phyloP scores from a whole-genome alignment of 352 stramenopile species.

The Globisporangium sylvaticum region DNA sequence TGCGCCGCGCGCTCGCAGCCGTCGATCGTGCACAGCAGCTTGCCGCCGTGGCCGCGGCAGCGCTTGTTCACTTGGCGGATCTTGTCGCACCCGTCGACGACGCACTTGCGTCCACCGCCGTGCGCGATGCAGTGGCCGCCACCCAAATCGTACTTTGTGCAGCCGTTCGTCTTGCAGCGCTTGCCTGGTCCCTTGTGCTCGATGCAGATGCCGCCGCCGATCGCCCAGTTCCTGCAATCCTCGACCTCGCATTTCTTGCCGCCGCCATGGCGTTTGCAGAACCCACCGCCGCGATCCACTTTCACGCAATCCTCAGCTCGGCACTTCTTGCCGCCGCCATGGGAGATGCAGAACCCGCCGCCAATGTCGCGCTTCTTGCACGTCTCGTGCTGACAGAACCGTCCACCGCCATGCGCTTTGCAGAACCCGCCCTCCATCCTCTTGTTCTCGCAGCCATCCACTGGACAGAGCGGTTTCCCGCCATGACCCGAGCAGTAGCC shows the following conservation, averaged over 20 bases:
- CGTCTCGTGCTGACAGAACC: conserved; percentile 65
- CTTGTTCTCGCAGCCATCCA: conserved; percentile 79
- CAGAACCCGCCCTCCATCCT: conserved; percentile 85
- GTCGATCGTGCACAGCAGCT: conserved; percentile 70
- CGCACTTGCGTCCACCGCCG: conserved; percentile 77
- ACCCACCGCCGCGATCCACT: conserved; percentile 75
- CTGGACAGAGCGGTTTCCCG: conserved; percentile 69
- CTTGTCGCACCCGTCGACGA: conserved; percentile 81
- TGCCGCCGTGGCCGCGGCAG: conserved; percentile 77
- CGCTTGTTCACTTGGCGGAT: conserved; percentile 85
- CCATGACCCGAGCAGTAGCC: conserved; percentile 83
- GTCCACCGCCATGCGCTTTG: conserved; percentile 78
- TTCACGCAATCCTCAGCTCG: conserved; percentile 62
- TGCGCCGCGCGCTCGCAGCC: conserved; percentile 79
- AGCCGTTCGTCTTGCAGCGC: conserved; percentile 73
- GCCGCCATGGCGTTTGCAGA: conserved; percentile 81
- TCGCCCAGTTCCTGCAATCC: conserved; percentile 77
- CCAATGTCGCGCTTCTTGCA: conserved; percentile 86
- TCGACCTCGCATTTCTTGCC: conserved; percentile 81
- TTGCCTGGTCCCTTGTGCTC: conserved; percentile 78
- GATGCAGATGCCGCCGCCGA: conserved; percentile 67
- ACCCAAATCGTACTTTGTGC: conserved; percentile 78
- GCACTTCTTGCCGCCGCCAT: conserved; percentile 87
- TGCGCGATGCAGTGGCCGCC: conserved; percentile 85
- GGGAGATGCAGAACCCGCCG: conserved; percentile 79